Base-by-base conservation (phyloP, 2,329 filamentous ascomycete genomes). In the Xylaria sp. region DNA sequence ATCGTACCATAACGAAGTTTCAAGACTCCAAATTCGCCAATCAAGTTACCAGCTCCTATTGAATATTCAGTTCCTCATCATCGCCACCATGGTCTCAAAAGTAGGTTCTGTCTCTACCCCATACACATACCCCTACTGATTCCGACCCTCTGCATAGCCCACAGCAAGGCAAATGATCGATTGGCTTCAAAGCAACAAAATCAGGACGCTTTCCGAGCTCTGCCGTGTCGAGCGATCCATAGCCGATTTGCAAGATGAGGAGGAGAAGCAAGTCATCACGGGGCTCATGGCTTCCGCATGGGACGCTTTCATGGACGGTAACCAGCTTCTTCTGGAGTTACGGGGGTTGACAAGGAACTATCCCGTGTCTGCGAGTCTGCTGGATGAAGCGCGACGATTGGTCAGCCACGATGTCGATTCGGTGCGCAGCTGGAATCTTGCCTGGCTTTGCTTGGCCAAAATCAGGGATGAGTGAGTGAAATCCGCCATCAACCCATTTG, bases 401-500 rank as follows among this genome's bases (percentile, higher is more conserved):
- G 88, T 91, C 2, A 78, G 81, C 57, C 76, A 75, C 34, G 88
- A 91, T 63, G 86, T 86, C 0, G 76, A 80, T 16, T 88, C 85
- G 64, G 85, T 85, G 66, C 80, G 85, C 23, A 90, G 87, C 70
- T 91, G 89, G 88, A 92, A 91, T 69, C 78, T 88, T 66, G 88
- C 86, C 48, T 91, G 88, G 88, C 75, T 91, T 51, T 84, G 88
- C 37, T 75, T 91, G 8, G 76, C 75, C 48, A 90, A 89, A 72
- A 85, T 90, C 54, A 77, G 80, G 19, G 81, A 84, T 58, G 84
- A 87, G 85, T 87, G 75, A 72, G 83, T 78, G 16, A 13, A 59
- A 54, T 19, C 37, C 44, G 3, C 35, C 23, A 23, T 1, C 48
- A 34, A 30, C 11, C 11, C 23, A 39, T 16, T 56, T 9, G 39